Evolutionary conservation across 139 green algal species (phyloP), one percentile per base, ranked within the genome.

Genomic region (Tetraselmis chui): DNA sequence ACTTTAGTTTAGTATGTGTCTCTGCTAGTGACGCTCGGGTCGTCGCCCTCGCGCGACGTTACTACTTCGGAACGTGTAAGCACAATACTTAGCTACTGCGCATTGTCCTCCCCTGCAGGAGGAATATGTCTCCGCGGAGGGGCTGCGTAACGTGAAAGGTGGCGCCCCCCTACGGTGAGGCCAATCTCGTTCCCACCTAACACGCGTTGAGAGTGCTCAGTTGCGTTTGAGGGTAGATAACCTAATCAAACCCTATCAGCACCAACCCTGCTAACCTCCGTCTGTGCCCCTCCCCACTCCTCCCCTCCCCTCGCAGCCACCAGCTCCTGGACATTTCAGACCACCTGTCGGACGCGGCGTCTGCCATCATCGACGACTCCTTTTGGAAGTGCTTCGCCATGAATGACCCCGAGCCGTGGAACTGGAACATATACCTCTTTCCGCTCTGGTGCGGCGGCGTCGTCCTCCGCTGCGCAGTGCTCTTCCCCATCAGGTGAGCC

Each of bases 351-450:
- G 96, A 98, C 81, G 94, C 89, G 1, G 94, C 89, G 5, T 85
- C 89, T 0, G 91, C 94, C 1, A 91, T 98, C 59, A 91, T 98
- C 25, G 97, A 99, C 82, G 97, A 99, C 83, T 97, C 93, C 1
- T 99, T 99, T 90, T 90, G 94, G 31, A 88, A 90, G 80, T 98
- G 96, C 89, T 99, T 99, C 87, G 95, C 83, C n/a, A 91, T 67
- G 79, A 29, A 84, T 83, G 23, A 80, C 82, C 87, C 93, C 23
- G 95, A 97, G 32, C 90, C 93, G 25, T 99, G 96, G 97, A 99
- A 99, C 86, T 99, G 94, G 93, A 99, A 99, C 85, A 88, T 95
- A 27, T 99, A 99, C 89, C 90, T 99, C 2, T 94, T 95, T 80
- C 95, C 96, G 1, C 32, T 95, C 18, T 99, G 96, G 96, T 83